Conservation (phyloP, 768 basidiomycete genomes). For the Jaapia argillacea region DNA sequence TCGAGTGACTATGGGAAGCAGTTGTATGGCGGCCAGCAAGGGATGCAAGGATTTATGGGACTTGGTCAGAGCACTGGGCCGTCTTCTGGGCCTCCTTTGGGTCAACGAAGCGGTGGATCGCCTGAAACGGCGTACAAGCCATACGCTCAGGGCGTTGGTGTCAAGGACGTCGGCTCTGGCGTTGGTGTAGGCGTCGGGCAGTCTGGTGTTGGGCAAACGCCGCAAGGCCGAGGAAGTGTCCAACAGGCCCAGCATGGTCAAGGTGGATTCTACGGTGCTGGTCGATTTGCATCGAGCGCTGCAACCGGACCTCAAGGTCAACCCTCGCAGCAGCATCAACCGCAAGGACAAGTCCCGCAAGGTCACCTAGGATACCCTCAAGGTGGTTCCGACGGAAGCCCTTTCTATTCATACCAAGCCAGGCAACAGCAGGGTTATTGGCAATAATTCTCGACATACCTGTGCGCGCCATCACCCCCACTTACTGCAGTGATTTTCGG, state of each 20-base stretch:
- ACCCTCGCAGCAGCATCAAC: slow-evolving; percentile 30
- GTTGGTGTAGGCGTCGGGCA: too few relatives aligned
- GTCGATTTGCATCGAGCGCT: slow-evolving; percentile 31
- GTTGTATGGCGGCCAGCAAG: slow-evolving; percentile 41
- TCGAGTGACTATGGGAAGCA: slow-evolving; percentile 36
- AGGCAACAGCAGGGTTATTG: slow-evolving; percentile 60
- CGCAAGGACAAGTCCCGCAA: slow-evolving; percentile 34
- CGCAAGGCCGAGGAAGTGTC: slow-evolving; percentile 30
- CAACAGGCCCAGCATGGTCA: slow-evolving; percentile 32
- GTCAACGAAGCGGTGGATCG: slow-evolving; percentile 41
- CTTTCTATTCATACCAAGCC: slow-evolving; percentile 64
- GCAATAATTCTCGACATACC: slow-evolving; percentile 20
- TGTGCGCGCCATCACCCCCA: neutral
- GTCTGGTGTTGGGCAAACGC: slow-evolving; percentile 28
- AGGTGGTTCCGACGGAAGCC: slow-evolving; percentile 46
- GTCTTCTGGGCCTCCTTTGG: slow-evolving; percentile 35
- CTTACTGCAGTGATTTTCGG: slow-evolving; percentile 7
- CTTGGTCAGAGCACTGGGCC: slow-evolving; percentile 35
- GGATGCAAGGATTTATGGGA: slow-evolving; percentile 66
- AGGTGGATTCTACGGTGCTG: slow-evolving; percentile 34
- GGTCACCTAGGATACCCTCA: slow-evolving; percentile 56
- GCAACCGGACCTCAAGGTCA: slow-evolving; percentile 41
- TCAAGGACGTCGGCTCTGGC: slow-evolving; percentile 49
- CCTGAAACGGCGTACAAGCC: slow-evolving; percentile 73
- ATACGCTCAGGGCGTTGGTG: slow-evolving; percentile 39